Conservation (phyloP, 2,329 filamentous ascomycete genomes). For the Diaporthe helianthi region DNA sequence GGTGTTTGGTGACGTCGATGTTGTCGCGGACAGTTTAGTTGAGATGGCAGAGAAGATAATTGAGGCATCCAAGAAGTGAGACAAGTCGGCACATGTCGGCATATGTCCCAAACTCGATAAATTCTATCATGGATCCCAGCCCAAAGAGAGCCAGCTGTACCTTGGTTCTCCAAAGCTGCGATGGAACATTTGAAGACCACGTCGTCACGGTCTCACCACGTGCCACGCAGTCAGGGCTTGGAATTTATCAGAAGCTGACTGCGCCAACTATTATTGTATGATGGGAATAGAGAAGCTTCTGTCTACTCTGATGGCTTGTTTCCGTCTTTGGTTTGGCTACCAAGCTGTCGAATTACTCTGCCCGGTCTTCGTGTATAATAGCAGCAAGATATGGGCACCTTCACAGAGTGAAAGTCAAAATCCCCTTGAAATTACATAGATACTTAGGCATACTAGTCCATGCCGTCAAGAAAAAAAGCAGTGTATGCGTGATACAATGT, state of each 20-base stretch:
- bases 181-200: no score
- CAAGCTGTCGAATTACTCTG: background rate
- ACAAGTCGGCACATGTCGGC: no score
- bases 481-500: background rate
- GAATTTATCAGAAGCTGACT: background rate
- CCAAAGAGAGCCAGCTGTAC: no score
- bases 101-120: background rate
- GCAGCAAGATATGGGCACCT: no score
- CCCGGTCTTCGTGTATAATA: background rate
- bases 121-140: background rate
- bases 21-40: constrained; percentile 53
- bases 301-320: background rate
- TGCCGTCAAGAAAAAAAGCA: background rate
- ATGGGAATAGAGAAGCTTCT: background rate
- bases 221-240: background rate
- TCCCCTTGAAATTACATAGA: no score
- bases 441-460: no score
- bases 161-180: background rate
- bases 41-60: constrained; percentile 55
- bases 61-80: constrained; percentile 36
- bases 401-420: no score
- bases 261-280: no score
- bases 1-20: constrained; percentile 60
- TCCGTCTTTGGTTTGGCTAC: background rate
- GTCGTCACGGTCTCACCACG: background rate